Conservation (phyloP, 345 rosid genomes). For the Dovyalis caffra region DNA sequence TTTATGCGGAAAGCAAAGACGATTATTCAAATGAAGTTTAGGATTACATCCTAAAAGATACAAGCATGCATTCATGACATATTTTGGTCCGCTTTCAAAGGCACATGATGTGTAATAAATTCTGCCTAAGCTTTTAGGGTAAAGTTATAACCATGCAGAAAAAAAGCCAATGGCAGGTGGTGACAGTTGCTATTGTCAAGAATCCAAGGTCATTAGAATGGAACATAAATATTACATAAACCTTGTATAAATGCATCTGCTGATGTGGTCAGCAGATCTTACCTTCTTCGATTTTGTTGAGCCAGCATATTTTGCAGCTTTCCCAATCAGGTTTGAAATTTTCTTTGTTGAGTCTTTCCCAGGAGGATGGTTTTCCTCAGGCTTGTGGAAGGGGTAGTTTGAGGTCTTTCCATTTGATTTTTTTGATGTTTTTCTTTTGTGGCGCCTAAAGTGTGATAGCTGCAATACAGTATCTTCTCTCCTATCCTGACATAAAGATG, state of each 20-base stretch:
- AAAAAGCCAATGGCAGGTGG: not conserved
- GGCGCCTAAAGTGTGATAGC: conserved; percentile 83
- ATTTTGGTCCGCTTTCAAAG: not conserved
- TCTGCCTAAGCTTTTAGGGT: not conserved
- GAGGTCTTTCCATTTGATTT: conserved; percentile 64
- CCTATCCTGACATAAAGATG: conserved; percentile 70
- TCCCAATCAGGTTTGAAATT: conserved; percentile 77
- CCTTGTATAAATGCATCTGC: conserved; percentile 1
- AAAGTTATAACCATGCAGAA: not conserved
- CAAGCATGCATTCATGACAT: not conserved
- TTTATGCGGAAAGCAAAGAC: not conserved
- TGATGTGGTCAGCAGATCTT: conserved; percentile 7
- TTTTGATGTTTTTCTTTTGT: conserved; percentile 81
- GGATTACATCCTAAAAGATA: not conserved
- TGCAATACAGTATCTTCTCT: conserved; percentile 89
- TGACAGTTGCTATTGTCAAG: not conserved
- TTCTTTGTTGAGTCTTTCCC: conserved; percentile 87
- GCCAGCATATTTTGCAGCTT: conserved; percentile 81
- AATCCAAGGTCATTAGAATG: not conserved
- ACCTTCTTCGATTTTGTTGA: conserved; percentile 94
- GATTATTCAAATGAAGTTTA: not conserved
- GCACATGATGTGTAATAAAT: not conserved
- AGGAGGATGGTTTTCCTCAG: conserved; percentile 88
- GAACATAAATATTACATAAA: too few species aligned
- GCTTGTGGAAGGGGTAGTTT: conserved; percentile 81